Evolutionary conservation across 2,329 filamentous ascomycete genomes (phyloP).

Genomic region (Epichloe gansuensis): DNA sequence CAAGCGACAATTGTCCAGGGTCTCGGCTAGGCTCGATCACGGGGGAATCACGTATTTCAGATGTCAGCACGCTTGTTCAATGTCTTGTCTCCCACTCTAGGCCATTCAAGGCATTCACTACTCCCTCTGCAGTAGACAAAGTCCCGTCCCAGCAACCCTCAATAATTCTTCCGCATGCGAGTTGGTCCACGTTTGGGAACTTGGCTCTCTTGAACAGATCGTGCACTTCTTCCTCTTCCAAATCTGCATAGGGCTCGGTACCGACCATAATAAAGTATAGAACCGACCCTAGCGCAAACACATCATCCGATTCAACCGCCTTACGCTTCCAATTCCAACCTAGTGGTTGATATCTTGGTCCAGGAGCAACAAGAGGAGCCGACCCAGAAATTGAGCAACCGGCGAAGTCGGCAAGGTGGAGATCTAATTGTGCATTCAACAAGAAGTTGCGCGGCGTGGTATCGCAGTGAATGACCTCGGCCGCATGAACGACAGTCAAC

Average conservation of each 20-base stretch:
- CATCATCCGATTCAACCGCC: conserved; percentile 16
- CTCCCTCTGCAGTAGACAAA: no score
- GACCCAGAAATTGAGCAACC: conserved; percentile 19
- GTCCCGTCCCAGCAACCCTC: no score
- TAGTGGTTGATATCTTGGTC: conserved; percentile 13
- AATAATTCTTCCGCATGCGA: no score
- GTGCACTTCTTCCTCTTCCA: neutral
- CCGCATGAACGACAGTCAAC: no score
- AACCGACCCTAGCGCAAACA: conserved; percentile 23
- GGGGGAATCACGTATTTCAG: no score
- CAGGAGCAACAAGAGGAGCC: conserved; percentile 11
- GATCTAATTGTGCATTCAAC: conserved; percentile 20
- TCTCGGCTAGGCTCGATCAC: no score
- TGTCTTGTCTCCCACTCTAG: neutral
- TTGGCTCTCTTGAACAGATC: no score
- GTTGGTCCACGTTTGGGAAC: no score
- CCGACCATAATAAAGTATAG: conserved; percentile 24
- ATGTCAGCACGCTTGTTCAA: neutral
- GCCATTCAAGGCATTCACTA: neutral
- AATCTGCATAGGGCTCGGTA: neutral
- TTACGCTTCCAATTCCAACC: conserved; percentile 14
- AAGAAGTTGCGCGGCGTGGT: conserved; percentile 27
- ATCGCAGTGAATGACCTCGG: conserved; percentile 26
- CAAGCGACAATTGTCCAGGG: no score
- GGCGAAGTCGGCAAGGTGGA: conserved; percentile 25